A percentile compares a stretch with the other conserved stretches of the same genome.
These are phyloP conservation scores for Pseudopithomyces maydicus DNA, from an alignment of 2,329 filamentous ascomycete species.

Conservation along the genomic window DNA sequence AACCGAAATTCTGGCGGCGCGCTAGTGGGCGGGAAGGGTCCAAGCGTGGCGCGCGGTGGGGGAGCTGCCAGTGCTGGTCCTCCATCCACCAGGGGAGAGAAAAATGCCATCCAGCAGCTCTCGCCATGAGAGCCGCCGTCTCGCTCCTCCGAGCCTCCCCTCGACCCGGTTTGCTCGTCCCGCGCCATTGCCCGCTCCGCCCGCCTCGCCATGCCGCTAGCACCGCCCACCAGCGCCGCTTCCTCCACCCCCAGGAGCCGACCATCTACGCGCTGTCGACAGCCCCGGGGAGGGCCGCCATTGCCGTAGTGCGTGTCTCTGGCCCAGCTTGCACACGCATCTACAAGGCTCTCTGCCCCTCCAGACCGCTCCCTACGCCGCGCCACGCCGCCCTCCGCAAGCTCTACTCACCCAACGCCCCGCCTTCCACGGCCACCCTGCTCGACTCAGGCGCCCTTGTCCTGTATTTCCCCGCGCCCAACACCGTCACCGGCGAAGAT, in stretches of 20 bases:
- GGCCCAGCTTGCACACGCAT: constrained; percentile 75
- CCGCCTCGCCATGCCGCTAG: too few relatives aligned
- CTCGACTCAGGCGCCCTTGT: constrained; percentile 81
- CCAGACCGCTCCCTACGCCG: constrained; percentile 58
- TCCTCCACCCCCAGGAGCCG: constrained; percentile 29
- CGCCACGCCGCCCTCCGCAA: constrained; percentile 74
- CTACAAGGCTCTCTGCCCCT: constrained; percentile 66
- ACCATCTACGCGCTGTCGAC: constrained; percentile 96
- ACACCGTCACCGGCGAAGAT: constrained; percentile 89
- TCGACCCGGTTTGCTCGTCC: neutral
- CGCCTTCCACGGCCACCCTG: constrained; percentile 51
- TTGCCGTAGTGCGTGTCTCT: constrained; percentile 87
- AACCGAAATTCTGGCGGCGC: constrained; percentile 1
- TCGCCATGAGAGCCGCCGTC: constrained; percentile 43
- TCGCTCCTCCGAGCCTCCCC: constrained; percentile 17
- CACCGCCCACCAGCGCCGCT: neutral
- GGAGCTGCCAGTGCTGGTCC: constrained; percentile 11
- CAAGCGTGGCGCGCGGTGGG: constrained; percentile 22
- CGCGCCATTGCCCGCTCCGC: neutral
- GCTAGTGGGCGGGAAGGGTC: constrained; percentile 15
- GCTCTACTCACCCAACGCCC: constrained; percentile 64
- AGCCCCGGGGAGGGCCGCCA: constrained; percentile 81
- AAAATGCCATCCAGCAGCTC: constrained; percentile 22
- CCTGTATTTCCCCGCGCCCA: constrained; percentile 79
- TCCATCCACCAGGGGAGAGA: constrained; percentile 9